Evolutionary conservation across 306 rosid species (phyloP).

Genomic region (Hippophae gyantsensis): DNA sequence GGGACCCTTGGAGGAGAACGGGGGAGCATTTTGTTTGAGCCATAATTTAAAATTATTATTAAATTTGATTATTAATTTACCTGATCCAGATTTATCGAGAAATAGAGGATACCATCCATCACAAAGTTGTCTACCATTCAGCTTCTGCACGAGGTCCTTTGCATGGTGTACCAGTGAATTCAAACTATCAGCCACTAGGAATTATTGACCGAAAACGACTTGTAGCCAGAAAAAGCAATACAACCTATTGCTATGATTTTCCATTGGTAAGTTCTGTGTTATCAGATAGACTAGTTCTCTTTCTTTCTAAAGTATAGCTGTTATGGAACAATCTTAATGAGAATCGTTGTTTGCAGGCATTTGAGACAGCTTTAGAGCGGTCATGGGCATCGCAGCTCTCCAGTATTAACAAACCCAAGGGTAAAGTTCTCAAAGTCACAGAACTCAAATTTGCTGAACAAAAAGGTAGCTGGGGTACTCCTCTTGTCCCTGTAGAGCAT

Average conservation of each 20-base stretch:
- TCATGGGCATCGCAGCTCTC: conserved; percentile 60
- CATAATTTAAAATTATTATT: neutral
- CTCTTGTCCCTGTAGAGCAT: conserved; percentile 60
- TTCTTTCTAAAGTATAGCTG: neutral
- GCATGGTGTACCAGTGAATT: conserved; percentile 66
- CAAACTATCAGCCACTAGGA: conserved; percentile 72
- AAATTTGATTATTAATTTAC: conserved; percentile 16
- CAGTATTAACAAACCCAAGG: conserved; percentile 32
- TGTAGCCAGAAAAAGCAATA: conserved; percentile 73
- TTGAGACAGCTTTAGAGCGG: conserved; percentile 75
- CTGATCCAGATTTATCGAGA: conserved; percentile 71
- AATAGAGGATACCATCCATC: conserved; percentile 48
- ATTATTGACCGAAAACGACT: conserved; percentile 74
- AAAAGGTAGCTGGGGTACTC: conserved; percentile 75
- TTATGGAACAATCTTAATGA: conserved; percentile 13
- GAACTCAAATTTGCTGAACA: conserved; percentile 75
- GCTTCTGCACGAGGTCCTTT: conserved; percentile 48
- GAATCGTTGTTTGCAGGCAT: conserved; percentile 52
- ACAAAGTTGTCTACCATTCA: conserved; percentile 60
- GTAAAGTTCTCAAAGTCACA: conserved; percentile 54
- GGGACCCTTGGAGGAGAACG: too few relatives aligned
- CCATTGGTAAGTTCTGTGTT: conserved; percentile 63
- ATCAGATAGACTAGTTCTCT: conserved; percentile 6
- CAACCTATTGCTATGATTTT: conserved; percentile 95
- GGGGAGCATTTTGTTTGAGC: neutral